Evolutionary conservation across 306 rosid species (phyloP), one percentile per base, ranked within the genome.

Genomic region (Quercus alba): DNA sequence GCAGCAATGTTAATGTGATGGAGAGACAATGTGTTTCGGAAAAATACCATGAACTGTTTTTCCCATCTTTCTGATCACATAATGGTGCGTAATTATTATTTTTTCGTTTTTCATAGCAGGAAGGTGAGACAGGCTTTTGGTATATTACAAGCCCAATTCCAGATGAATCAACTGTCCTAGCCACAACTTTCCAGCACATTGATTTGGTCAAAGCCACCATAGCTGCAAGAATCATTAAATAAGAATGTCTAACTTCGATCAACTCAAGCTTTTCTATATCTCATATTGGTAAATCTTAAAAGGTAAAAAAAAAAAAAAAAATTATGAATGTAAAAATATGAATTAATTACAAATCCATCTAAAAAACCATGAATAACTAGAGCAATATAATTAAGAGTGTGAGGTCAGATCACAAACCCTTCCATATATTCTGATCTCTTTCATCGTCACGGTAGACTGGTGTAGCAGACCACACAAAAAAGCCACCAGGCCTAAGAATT

Each of bases 401-500:
- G 41, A 49, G 71, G 25, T 57, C 31, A 49, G 75, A 74, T 25
- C 75, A 88, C 97, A 78, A 83, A 95, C 99, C 92, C 55, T 84
- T 90, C 99, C 99, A 95, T 73, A 90, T 91, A 82, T 77, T 67
- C 81, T 67, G 86, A 88, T 95, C 94, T 70, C 93, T 86, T 76
- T 90, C 91, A 52, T 89, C 87, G 20, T 91, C 74, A n/a, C 92
- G 97, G 76, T 95, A 95, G 81, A 95, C 99, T 5, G 99, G 99
- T 41, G 97, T 95, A 51, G 98, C 99, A 75, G 99, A 95, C 99
- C 99, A 95, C 84, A 92, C 87, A 82, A 95, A 95, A 81, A 86
- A 93, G 3, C 99, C 99, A 1, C 99, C 97, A 8, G 99, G 99
- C 88, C 98, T 87, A 76, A 95, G 97, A 93, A 95, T 78, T 83